Evolutionary conservation across 1,139 yeast species (phyloP).

Genomic region (Nakaseomyces uthaithaninus): DNA sequence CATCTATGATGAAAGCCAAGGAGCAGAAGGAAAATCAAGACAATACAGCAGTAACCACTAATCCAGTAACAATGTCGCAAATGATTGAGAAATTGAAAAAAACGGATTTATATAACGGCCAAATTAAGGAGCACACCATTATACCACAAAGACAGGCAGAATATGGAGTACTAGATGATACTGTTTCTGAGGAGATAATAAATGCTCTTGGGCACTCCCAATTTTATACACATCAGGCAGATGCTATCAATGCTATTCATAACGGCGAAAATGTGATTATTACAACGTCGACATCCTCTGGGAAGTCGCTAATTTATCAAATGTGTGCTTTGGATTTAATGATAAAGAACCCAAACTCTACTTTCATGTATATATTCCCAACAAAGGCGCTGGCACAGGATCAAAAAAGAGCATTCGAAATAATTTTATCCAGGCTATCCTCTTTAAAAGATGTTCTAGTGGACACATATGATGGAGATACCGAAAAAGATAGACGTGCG

Average conservation of each 20-base stretch:
- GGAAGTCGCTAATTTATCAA: conserved; percentile 87
- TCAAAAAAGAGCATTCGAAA: conserved; percentile 70
- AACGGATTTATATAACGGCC: conserved; percentile 48
- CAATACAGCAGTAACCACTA: conserved; percentile 23
- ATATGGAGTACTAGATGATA: conserved; percentile 36
- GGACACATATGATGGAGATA: conserved; percentile 92
- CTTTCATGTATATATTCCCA: conserved; percentile 86
- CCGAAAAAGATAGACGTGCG: conserved; percentile 48
- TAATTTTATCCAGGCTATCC: conserved; percentile 44
- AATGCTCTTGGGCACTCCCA: conserved; percentile 42
- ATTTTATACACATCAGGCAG: conserved; percentile 74
- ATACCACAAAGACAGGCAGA: conserved; percentile 41
- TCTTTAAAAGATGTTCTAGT: conserved; percentile 34
- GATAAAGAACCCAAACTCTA: conserved; percentile 44
- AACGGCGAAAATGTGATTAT: conserved; percentile 62
- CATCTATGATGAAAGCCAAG: conserved; percentile 37
- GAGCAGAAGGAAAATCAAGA: conserved; percentile 12
- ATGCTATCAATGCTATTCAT: conserved; percentile 55
- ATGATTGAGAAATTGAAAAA: conserved; percentile 43
- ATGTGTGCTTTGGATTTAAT: conserved; percentile 60
- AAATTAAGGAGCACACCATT: conserved; percentile 43
- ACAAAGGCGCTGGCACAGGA: conserved; percentile 97
- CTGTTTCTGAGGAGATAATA: conserved; percentile 41
- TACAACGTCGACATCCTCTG: conserved; percentile 91
- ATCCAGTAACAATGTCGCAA: conserved; percentile 36